Conservation (phyloP, 768 basidiomycete genomes). For the Hericium alpestre region DNA sequence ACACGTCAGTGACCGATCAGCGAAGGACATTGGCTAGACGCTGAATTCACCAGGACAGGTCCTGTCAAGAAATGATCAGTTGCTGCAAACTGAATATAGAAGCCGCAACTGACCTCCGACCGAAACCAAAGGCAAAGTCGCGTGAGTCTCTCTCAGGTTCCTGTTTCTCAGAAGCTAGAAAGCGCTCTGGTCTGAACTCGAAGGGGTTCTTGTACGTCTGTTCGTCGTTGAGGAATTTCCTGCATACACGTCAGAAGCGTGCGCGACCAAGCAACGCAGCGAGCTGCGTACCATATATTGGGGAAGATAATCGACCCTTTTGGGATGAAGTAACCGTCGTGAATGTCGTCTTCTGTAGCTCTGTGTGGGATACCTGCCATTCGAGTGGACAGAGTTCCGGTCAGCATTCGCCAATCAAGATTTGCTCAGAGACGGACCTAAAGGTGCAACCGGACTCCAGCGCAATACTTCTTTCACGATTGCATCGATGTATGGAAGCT, state of each 20-base stretch:
- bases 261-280: background rate
- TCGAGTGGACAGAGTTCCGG: background rate
- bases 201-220: constrained; percentile 17
- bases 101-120: constrained; percentile 13
- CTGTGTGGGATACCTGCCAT: constrained; percentile 24
- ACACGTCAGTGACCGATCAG: background rate
- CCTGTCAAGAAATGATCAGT: background rate
- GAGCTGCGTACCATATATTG: constrained; percentile 23
- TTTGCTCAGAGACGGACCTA: background rate
- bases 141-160: constrained; percentile 14
- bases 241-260: background rate
- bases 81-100: background rate
- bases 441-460: constrained; percentile 13
- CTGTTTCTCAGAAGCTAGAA: constrained; percentile 13
- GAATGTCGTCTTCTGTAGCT: constrained; percentile 25
- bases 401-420: background rate
- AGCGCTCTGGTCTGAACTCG: constrained; percentile 21
- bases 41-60: background rate
- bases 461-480: constrained; percentile 16
- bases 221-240: constrained; percentile 21
- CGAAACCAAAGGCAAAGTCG: constrained; percentile 16
- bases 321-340: constrained; percentile 28
- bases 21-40: background rate
- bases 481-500: constrained; percentile 14
- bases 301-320: constrained; percentile 25